Evolutionary conservation across 495 filamentous ascomycete species (phyloP).

Genomic region (Penicillium desertorum): DNA sequence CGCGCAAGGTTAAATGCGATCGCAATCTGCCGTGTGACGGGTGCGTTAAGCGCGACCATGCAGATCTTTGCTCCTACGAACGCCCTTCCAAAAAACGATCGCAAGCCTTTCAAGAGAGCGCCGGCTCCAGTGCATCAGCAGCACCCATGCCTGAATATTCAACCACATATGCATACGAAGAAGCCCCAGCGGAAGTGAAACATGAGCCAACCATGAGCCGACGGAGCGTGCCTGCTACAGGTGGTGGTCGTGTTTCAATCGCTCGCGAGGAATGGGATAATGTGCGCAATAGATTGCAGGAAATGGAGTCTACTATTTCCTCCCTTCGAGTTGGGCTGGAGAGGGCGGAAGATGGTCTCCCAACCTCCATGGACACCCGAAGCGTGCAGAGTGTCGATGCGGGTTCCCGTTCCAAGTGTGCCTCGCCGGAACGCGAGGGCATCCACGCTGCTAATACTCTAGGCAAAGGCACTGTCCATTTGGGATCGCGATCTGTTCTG

Average conservation of each 20-base stretch:
- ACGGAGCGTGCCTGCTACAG: slow-evolving; percentile 19
- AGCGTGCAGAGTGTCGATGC: slow-evolving; percentile 64
- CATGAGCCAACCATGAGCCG: slow-evolving; percentile 27
- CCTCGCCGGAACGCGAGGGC: slow-evolving; percentile 51
- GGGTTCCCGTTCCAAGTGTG: slow-evolving; percentile 39
- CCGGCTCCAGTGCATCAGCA: slow-evolving; percentile 19
- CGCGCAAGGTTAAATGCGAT: slow-evolving; percentile 74
- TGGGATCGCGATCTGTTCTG: slow-evolving; percentile 59
- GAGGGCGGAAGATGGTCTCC: slow-evolving; percentile 35
- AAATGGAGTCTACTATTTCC: slow-evolving; percentile 47
- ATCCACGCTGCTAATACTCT: slow-evolving; percentile 55
- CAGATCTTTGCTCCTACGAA: slow-evolving; percentile 70
- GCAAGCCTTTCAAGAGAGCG: slow-evolving; percentile 35
- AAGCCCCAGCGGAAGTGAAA: slow-evolving; percentile 27
- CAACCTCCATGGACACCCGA: slow-evolving; percentile 33
- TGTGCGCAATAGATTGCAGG: slow-evolving; percentile 41
- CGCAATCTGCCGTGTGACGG: slow-evolving; percentile 71
- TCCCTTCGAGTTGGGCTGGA: slow-evolving; percentile 44
- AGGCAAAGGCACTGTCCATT: slow-evolving; percentile 55
- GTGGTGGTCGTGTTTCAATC: slow-evolving; percentile 39
- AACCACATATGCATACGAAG: slow-evolving; percentile 25
- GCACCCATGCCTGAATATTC: slow-evolving; percentile 21
- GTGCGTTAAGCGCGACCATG: slow-evolving; percentile 71
- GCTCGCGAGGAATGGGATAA: slow-evolving; percentile 51
- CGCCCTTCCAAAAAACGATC: slow-evolving; percentile 59